Percentiles rank a stretch among this genome's conserved stretches.
These are phyloP conservation scores for Westerdykella sp. DNA, from an alignment of 2,329 filamentous ascomycete genomes.

Conservation along the genomic window DNA sequence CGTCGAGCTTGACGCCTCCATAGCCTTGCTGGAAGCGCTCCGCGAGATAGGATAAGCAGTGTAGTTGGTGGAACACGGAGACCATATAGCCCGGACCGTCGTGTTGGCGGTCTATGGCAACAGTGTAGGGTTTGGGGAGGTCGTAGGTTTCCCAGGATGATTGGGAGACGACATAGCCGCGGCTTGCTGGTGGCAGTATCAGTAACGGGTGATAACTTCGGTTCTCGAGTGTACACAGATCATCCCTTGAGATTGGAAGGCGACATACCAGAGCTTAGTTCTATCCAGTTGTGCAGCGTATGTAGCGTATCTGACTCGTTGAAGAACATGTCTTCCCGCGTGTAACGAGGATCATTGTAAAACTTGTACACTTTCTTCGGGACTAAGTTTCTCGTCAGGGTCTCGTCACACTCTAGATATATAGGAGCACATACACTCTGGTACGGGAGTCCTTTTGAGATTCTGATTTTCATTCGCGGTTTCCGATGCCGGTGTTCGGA, in stretches of 20 bases:
- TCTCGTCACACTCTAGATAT: background rate
- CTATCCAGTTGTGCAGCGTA: constrained; percentile 20
- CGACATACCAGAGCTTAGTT: constrained; percentile 11
- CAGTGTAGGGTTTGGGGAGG: constrained; percentile 15
- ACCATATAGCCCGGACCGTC: constrained; percentile 20
- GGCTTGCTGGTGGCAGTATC: constrained; percentile 8
- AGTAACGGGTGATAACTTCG: background rate
- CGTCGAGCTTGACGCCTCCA: constrained; percentile 8
- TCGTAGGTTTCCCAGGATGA: constrained; percentile 5
- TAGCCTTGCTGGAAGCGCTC: constrained; percentile 19
- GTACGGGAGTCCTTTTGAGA: constrained; percentile 15
- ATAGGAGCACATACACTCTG: constrained; percentile 8
- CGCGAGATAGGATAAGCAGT: constrained; percentile 20
- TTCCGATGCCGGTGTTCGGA: constrained; percentile 3
- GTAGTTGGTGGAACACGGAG: constrained; percentile 22
- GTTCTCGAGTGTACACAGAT: too few relatives aligned
- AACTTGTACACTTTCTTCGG: constrained; percentile 19
- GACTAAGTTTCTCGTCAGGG: constrained; percentile 8
- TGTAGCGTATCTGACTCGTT: constrained; percentile 15
- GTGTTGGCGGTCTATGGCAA: constrained; percentile 13
- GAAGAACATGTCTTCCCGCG: constrained; percentile 18
- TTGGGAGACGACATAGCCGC: constrained; percentile 11
- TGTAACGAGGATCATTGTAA: constrained; percentile 13
- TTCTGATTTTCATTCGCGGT: background rate
- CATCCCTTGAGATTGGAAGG: too few relatives aligned